Percentiles rank a stretch among this genome's conserved stretches.
Evolutionary conservation across 345 rosid species (phyloP).

Genomic region (Arabidopsis arenosa): DNA sequence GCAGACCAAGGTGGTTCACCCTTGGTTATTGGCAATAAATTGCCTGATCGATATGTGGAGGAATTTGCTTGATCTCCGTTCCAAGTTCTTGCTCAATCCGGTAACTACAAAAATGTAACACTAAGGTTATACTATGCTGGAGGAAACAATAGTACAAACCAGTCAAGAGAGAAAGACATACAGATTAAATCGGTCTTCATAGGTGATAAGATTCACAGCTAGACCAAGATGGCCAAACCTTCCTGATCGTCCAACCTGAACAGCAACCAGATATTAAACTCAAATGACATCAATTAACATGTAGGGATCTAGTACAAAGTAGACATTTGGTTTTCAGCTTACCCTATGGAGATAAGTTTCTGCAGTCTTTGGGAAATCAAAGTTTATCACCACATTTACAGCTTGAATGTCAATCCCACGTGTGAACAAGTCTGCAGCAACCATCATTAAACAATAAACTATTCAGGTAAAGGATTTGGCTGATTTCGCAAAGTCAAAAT

Average conservation of each 20-base stretch:
- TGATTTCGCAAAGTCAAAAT: conserved; percentile 4
- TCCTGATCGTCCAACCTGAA: conserved; percentile 92
- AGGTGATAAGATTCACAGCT: conserved; percentile 93
- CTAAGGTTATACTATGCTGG: not conserved
- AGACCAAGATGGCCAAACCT: conserved; percentile 96
- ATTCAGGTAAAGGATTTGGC: conserved; percentile 5
- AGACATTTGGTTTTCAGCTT: conserved; percentile 39
- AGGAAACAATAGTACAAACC: conserved; percentile 10
- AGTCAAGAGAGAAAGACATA: conserved; percentile 44
- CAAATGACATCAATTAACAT: conserved; percentile 15
- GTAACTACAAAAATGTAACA: conserved; percentile 56
- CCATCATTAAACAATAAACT: conserved; percentile 31
- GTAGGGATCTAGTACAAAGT: conserved; percentile 7
- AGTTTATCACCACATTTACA: conserved; percentile 91
- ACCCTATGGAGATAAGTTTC: conserved; percentile 97
- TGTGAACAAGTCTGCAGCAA: conserved; percentile 74
- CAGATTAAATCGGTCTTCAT: conserved; percentile 94
- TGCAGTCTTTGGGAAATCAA: conserved; percentile 87
- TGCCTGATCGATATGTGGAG: conserved; percentile 92
- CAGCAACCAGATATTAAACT: not conserved
- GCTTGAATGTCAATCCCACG: conserved; percentile 98
- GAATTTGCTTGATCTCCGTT: conserved; percentile 94
- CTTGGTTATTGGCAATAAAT: conserved; percentile 75
- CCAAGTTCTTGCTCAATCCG: conserved; percentile 99
- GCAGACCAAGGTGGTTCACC: conserved; percentile 27